Evolutionary conservation across 208 protist genomes (phyloP).

Genomic region (Leishmania braziliensis): DNA sequence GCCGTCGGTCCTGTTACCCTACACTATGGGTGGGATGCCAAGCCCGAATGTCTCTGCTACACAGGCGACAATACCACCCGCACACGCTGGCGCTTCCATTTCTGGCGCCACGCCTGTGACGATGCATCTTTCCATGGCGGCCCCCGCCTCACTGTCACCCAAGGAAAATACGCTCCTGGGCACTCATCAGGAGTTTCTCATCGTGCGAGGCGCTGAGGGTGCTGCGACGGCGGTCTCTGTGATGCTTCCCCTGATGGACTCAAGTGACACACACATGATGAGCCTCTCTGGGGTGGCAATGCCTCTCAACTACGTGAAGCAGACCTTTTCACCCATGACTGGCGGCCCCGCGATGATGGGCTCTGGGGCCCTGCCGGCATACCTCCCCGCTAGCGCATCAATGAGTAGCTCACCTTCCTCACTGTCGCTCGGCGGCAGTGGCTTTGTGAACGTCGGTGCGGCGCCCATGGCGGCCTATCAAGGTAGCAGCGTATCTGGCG

Average conservation of each 20-base stretch:
- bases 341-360: background rate
- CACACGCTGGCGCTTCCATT: background rate
- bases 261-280: background rate
- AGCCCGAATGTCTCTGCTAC: background rate
- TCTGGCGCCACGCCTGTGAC: background rate
- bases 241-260: background rate
- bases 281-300: background rate
- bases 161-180: background rate
- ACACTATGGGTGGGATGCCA: background rate
- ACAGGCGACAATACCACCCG: background rate
- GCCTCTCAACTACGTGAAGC: background rate
- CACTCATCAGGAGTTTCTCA: background rate
- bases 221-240: background rate
- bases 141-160: background rate
- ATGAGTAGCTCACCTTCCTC: background rate
- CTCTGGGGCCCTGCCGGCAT: background rate
- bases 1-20: background rate
- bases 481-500: background rate
- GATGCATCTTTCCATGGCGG: background rate
- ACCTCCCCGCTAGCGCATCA: background rate
- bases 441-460: background rate
- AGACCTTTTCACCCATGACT: background rate
- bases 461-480: background rate
- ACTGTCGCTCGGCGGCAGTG: background rate
- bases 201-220: background rate